phyloP scores from a whole-genome alignment of 2,329 filamentous ascomycete genomes.

The Triangularia verruculosa region DNA sequence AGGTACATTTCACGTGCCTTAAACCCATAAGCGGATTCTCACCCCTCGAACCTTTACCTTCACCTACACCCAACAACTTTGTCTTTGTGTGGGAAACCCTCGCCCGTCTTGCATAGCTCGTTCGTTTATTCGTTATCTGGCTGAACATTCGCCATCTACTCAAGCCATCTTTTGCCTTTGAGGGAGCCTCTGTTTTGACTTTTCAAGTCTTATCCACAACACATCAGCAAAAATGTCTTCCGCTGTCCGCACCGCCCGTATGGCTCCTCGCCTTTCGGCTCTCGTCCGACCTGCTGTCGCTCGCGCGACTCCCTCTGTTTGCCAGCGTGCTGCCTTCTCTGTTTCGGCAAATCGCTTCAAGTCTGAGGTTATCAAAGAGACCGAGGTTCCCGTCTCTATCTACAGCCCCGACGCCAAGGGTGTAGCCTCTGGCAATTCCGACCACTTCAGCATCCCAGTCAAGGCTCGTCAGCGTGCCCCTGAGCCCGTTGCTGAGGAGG shows the following conservation, averaged over 20 bases:
- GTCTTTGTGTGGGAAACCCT: slow-evolving; percentile 13
- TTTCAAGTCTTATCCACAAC: neutral
- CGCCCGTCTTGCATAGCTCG: slow-evolving; percentile 10
- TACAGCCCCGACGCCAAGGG: slow-evolving; percentile 50
- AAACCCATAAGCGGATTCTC: slow-evolving; percentile 12
- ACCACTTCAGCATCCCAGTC: slow-evolving; percentile 56
- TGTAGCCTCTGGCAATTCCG: slow-evolving; percentile 38
- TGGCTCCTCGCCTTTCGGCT: slow-evolving; percentile 33
- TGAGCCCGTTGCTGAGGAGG: slow-evolving; percentile 42
- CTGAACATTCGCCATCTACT: neutral
- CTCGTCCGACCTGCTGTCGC: slow-evolving; percentile 28
- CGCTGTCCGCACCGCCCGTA: slow-evolving; percentile 28
- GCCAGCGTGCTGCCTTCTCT: slow-evolving; percentile 37
- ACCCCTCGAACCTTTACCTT: neutral
- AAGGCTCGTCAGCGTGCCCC: slow-evolving; percentile 43
- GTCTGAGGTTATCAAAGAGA: slow-evolving; percentile 54
- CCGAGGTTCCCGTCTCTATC: slow-evolving; percentile 55
- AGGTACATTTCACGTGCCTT: slow-evolving; percentile 32
- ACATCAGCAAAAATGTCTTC: slow-evolving; percentile 28
- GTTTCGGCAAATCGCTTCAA: slow-evolving; percentile 39
- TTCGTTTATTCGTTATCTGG: slow-evolving; percentile 1
- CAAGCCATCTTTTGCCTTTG: neutral
- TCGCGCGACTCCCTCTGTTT: slow-evolving; percentile 21
- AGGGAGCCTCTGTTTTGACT: slow-evolving; percentile 3
- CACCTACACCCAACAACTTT: slow-evolving; percentile 2